Evolutionary conservation across 2,329 filamentous ascomycete genomes (phyloP), one percentile per base, ranked within the genome.

Genomic region (Lasiodiplodia citricola): DNA sequence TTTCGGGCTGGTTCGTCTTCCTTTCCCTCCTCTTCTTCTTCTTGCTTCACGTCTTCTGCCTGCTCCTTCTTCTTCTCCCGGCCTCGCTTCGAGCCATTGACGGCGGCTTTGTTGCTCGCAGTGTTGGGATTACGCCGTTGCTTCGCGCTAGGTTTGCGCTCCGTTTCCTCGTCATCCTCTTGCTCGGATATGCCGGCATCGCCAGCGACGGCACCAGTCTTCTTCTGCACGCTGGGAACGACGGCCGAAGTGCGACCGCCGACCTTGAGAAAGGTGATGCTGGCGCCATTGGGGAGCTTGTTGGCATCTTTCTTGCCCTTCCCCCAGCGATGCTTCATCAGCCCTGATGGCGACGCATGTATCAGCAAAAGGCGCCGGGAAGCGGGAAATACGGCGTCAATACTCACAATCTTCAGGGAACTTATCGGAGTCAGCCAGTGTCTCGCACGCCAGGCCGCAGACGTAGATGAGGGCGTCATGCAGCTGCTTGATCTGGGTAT

Each of bases 231-330:
- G 14, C 85, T 88, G 0, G 94, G 94, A 0, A 96, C 93, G 65
- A 95, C 91, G 58, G 94, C 97, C 75, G 93, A 97, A 3, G 96
- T 98, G 56, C 96, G 85, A 2, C 95, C 94, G 0, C 95, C 95
- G 0, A 98, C 95, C 0, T 91, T 97, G 60, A 98, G 81, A 75
- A 95, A 96, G 0, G 90, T 89, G 56, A 98, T 90, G 79, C 91
- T 94, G 71, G 94, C 91, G 0, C 96, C 96, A 72, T 89, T 96
- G 0, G 95, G 95, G 35, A 98, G 81, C 60, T 86, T 87, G 4
- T 87, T 87, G 0, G 86, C 80, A 1, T 88, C 85, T 76, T 95
- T 94, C 76, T 93, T 93, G 23, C 92, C 92, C 76, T 97, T 97
- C 14, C 90, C 88, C 96, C 96, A 98, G 31, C 94, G 88, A 77